phyloP scores from a whole-genome alignment of 169 alveolate species.

The Plasmodium sp. region DNA sequence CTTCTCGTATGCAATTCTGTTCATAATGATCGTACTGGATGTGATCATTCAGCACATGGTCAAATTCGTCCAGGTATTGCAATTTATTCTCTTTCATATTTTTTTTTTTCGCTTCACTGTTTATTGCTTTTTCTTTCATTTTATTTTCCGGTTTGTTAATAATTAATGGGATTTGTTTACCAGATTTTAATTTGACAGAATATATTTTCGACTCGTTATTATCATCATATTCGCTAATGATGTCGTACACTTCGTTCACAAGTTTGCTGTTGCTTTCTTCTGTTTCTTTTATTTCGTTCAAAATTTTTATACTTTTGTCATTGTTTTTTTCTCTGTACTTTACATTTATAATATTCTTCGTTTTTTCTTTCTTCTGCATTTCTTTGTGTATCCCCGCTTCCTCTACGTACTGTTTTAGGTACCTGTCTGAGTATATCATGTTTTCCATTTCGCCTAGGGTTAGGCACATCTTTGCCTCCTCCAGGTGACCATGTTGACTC shows the following conservation, averaged over 20 bases:
- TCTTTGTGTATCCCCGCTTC: neutral
- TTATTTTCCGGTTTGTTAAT: constrained; percentile 9
- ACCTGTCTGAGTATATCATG: constrained; percentile 4
- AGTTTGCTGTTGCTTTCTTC: constrained; percentile 62
- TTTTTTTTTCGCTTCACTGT: neutral
- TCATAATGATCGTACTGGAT: constrained; percentile 6
- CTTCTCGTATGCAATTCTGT: constrained; percentile 58
- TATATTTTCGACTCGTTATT: neutral
- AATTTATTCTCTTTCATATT: constrained; percentile 14
- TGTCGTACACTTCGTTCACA: constrained; percentile 57
- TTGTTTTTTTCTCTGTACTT: neutral
- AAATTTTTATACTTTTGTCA: constrained; percentile 59
- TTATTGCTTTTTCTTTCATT: neutral
- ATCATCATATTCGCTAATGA: constrained; percentile 48
- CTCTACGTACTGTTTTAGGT: neutral
- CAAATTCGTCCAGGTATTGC: constrained; percentile 16
- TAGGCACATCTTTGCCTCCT: constrained; percentile 1
- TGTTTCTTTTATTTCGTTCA: constrained; percentile 55
- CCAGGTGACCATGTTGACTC: neutral
- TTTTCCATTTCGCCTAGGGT: constrained; percentile 8
- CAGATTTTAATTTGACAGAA: constrained; percentile 3
- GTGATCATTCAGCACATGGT: constrained; percentile 35
- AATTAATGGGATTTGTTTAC: constrained; percentile 45
- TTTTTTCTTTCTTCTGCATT: neutral
- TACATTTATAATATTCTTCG: constrained; percentile 4